Base-by-base conservation (phyloP, 73 alveolate species). In the Blepharisma stoltei region DNA sequence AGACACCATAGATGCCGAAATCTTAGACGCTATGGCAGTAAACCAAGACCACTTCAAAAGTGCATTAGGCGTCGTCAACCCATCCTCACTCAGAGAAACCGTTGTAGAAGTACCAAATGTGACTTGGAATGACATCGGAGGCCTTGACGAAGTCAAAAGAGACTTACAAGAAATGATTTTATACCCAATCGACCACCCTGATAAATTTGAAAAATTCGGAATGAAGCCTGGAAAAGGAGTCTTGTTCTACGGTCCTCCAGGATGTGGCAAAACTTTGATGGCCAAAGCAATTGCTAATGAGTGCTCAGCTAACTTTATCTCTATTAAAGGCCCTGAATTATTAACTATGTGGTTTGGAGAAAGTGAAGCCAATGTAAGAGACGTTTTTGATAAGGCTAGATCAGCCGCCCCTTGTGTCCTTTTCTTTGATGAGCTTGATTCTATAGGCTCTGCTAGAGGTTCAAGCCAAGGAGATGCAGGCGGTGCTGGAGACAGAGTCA, bases 301-400 rank as follows among this genome's bases (percentile, higher is more conserved):
- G 71, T 87, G 90, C 71, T 70, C 85, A 68, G 75, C 90, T 89
- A 92, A 92, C 86, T 92, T 92, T 83, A 83, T 92, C 47, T 93
- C 98, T 1, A 97, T 95, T 6, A 95, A 95, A 85, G 99, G 99
- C 7, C 99, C 99, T 6, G 99, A 94, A 77, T 68, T 94, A 53
- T 83, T 94, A 7, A 94, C 92, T 76, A 89, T 89, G 97, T 95
- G 93, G 78, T 92, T 95, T n/a, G 99, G 99, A 23, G 96, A 94
- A 70, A 83, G 94, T 67, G 99, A 95, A 77, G 88, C 91, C 68
- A 95, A 95, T 82, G 91, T 95, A 14, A 78, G 98, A 85, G 98
- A 95, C 69, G 83, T 95, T 6, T 95, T 95, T 67, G 93, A 90
- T 48, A 91, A 88, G 83, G 99, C 97, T 11, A 82, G 96, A 55